phyloP scores from a whole-genome alignment of 495 filamentous ascomycete genomes.

The Sordaria brevicollis region DNA sequence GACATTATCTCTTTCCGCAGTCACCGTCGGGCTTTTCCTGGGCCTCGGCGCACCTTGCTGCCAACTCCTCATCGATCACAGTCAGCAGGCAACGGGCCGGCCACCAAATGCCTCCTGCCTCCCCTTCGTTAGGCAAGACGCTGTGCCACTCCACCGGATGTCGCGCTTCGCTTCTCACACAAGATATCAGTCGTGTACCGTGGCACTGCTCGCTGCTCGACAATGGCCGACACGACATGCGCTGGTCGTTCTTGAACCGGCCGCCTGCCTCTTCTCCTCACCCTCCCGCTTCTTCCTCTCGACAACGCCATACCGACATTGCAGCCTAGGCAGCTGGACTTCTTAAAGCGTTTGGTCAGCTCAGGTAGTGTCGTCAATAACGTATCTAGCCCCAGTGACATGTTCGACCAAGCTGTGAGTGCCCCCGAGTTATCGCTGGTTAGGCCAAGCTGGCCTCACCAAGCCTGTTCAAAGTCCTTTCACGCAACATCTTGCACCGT shows the following conservation, averaged over 20 bases:
- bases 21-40: background rate
- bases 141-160: background rate
- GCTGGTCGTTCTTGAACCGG: background rate
- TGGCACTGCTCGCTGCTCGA: background rate
- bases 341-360: background rate
- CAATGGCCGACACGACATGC: background rate
- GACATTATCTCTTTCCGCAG: background rate
- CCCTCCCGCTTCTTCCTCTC: background rate
- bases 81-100: no score
- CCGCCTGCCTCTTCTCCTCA: no score
- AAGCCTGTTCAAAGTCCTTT: background rate
- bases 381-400: background rate
- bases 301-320: background rate
- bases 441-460: background rate
- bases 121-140: background rate
- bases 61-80: background rate
- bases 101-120: background rate
- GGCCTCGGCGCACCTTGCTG: background rate
- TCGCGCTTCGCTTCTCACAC: background rate
- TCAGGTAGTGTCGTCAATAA: background rate
- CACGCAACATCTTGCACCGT: background rate
- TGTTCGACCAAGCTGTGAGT: background rate
- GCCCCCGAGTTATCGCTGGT: background rate
- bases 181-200: background rate
- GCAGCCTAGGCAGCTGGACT: background rate